Conservation (phyloP, 768 basidiomycete species). For the Leccinum subgranulosum region DNA sequence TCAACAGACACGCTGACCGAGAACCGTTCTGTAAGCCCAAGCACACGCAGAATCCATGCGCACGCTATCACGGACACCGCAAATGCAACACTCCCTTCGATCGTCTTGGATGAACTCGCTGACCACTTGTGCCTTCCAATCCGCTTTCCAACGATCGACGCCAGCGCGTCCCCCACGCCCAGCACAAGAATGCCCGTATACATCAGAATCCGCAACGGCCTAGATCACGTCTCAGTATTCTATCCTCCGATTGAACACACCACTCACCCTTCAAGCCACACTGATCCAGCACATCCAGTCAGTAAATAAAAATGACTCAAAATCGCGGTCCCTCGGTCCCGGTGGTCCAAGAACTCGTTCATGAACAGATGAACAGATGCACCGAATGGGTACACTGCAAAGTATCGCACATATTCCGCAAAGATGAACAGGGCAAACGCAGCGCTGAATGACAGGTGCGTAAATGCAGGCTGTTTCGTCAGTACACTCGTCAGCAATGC, state of each 20-base stretch:
- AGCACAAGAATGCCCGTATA: conserved; percentile 87
- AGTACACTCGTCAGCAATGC: conserved; percentile 13
- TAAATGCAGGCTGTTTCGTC: conserved; percentile 81
- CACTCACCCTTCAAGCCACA: conserved; percentile 94
- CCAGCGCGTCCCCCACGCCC: conserved; percentile 92
- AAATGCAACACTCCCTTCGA: conserved; percentile 90
- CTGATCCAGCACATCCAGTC: conserved; percentile 88
- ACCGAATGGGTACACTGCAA: conserved; percentile 95
- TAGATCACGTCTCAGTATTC: conserved; percentile 20
- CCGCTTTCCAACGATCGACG: conserved; percentile 88
- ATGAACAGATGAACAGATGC: conserved; percentile 92
- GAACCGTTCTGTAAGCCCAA: conserved; percentile 70
- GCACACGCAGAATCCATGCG: conserved; percentile 67
- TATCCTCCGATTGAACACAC: neutral
- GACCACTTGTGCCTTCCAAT: conserved; percentile 85
- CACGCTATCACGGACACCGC: conserved; percentile 62
- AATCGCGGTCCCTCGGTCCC: conserved; percentile 94
- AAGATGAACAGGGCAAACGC: conserved; percentile 96
- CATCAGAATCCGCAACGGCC: conserved; percentile 49
- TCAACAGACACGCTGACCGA: conserved; percentile 52
- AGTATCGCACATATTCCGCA: conserved; percentile 96
- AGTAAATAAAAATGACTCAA: conserved; percentile 96
- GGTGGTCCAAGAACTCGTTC: conserved; percentile 94
- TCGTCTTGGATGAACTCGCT: conserved; percentile 76
- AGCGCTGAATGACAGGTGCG: conserved; percentile 89